Percentiles rank a stretch among this genome's conserved stretches.
Evolutionary conservation across 352 stramenopile genomes (phyloP).

Genomic region (Phytophthora ohioensis): DNA sequence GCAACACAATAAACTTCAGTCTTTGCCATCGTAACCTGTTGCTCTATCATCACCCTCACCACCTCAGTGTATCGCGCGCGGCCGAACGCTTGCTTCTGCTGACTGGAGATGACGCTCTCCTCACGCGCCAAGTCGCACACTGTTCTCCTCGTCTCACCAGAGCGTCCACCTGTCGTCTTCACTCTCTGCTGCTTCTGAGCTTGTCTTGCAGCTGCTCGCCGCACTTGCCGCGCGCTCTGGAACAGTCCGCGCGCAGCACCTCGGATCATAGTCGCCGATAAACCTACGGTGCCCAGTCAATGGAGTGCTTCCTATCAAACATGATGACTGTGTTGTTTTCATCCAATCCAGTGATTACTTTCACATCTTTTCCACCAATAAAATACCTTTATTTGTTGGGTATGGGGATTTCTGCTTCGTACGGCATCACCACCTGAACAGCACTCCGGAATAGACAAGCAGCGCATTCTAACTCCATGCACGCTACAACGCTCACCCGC

Average conservation of each 20-base stretch:
- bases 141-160: constrained; percentile 22
- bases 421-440: constrained; percentile 20
- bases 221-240: constrained; percentile 61
- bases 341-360: constrained; percentile 23
- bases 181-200: constrained; percentile 20
- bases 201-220: constrained; percentile 44
- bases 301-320: constrained; percentile 8
- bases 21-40: not conserved
- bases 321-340: constrained; percentile 1
- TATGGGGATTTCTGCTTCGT: constrained; percentile 18
- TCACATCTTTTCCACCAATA: constrained; percentile 17
- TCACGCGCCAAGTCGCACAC: constrained; percentile 41
- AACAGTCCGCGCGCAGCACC: constrained; percentile 53
- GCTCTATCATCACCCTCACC: constrained; percentile 33
- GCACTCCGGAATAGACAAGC: constrained; percentile 32
- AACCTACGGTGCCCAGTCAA: constrained; percentile 22
- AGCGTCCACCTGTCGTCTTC: not conserved
- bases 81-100: constrained; percentile 64
- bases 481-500: constrained; percentile 22
- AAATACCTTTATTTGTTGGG: constrained; percentile 12
- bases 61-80: constrained; percentile 40
- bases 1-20: constrained; percentile 16
- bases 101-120: constrained; percentile 56
- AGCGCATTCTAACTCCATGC: constrained; percentile 16
- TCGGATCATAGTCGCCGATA: constrained; percentile 54